Percentiles rank a stretch among this genome's conserved stretches.
phyloP scores from a whole-genome alignment of 495 filamentous ascomycete genomes.

The Penicillium dipodomyicola region DNA sequence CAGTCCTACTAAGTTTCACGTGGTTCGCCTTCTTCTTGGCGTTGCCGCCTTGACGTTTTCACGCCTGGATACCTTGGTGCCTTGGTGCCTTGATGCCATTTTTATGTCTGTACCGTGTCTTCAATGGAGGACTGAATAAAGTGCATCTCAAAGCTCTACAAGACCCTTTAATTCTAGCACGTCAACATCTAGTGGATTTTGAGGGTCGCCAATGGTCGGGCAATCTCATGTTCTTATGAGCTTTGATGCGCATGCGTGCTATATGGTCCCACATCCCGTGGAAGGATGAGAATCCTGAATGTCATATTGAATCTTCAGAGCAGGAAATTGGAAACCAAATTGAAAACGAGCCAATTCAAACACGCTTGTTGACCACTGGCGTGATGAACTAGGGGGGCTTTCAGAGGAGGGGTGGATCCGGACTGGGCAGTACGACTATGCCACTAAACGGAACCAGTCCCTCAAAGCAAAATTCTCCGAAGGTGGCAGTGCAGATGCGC shows the following conservation, averaged over 20 bases:
- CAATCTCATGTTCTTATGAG: too few relatives aligned
- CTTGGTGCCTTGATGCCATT: constrained; percentile 9
- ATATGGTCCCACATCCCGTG: constrained; percentile 23
- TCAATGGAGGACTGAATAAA: too few relatives aligned
- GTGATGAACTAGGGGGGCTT: constrained; percentile 20
- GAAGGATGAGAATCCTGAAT: constrained; percentile 16
- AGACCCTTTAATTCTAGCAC: too few relatives aligned
- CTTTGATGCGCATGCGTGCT: not conserved
- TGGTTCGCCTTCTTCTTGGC: constrained; percentile 9
- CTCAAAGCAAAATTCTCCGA: constrained; percentile 14
- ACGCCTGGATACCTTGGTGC: constrained; percentile 4
- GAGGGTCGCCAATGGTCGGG: too few relatives aligned
- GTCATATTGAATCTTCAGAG: constrained; percentile 21
- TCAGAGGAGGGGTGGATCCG: constrained; percentile 22
- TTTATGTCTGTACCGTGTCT: too few relatives aligned
- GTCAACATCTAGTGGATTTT: too few relatives aligned
- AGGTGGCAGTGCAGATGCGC: constrained; percentile 14
- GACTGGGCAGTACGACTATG: constrained; percentile 15
- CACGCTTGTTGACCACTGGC: constrained; percentile 22
- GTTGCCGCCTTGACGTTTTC: constrained; percentile 1
- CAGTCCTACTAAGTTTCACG: constrained; percentile 16
- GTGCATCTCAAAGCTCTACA: too few relatives aligned
- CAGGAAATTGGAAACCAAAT: constrained; percentile 18
- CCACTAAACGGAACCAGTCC: constrained; percentile 13
- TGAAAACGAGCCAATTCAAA: constrained; percentile 22